Evolutionary conservation across 495 filamentous ascomycete species (phyloP).

Genomic region (Penicillium parvum): DNA sequence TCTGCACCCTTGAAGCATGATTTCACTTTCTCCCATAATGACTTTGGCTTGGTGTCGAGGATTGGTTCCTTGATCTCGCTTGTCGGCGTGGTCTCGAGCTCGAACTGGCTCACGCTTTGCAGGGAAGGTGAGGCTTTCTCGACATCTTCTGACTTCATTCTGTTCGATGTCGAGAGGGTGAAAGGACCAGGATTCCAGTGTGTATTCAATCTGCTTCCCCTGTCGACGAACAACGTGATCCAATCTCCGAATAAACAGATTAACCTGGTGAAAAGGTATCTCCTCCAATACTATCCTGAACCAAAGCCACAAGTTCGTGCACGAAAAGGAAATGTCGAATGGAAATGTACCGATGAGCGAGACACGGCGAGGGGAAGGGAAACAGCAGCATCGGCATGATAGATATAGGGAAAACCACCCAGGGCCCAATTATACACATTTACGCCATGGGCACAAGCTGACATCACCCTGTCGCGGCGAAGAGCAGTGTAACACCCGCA

Average conservation of each 20-base stretch:
- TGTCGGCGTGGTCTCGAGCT: slow-evolving; percentile 20
- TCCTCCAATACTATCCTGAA: not conserved
- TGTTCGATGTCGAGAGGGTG: no score
- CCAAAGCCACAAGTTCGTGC: not conserved
- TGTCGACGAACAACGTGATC: not conserved
- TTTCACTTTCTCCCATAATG: slow-evolving; percentile 28
- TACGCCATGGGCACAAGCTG: slow-evolving; percentile 11
- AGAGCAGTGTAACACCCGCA: slow-evolving; percentile 17
- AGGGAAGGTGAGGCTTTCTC: slow-evolving; percentile 22
- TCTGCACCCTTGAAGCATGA: slow-evolving; percentile 53
- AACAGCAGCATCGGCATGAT: slow-evolving; percentile 15
- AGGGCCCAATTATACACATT: not conserved
- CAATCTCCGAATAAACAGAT: not conserved
- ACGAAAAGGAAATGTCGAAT: not conserved
- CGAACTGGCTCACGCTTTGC: slow-evolving; percentile 11
- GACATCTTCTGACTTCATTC: slow-evolving; percentile 18
- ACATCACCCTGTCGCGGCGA: slow-evolving; percentile 23
- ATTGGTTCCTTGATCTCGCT: slow-evolving; percentile 11
- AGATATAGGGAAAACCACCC: slow-evolving; percentile 16
- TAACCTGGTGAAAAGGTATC: not conserved
- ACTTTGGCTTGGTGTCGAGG: slow-evolving; percentile 9
- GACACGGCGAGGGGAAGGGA: not conserved
- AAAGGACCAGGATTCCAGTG: no score
- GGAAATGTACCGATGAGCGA: no score
- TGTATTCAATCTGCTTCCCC: not conserved